A percentile compares a stretch with the other conserved stretches of the same genome.
phyloP scores from a whole-genome alignment of 441 rosid species.

The Theobroma grandiflorum region DNA sequence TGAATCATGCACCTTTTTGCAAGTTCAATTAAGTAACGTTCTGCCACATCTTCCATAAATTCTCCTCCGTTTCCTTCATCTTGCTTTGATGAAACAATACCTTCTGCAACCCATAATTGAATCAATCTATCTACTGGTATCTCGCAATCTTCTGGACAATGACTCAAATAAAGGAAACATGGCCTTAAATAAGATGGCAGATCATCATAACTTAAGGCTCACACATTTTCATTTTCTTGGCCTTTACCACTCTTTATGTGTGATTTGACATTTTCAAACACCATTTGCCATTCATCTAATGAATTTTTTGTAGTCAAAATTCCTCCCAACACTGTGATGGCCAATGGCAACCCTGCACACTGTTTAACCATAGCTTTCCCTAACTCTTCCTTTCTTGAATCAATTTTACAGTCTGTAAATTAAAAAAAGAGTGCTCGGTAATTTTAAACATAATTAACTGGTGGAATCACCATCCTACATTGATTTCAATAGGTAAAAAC shows the following conservation, averaged over 20 bases:
- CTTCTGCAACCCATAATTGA: conserved; percentile 39
- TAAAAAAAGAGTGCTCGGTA: not conserved
- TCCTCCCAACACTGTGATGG: conserved; percentile 24
- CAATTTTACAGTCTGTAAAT: not conserved
- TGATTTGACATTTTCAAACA: not conserved
- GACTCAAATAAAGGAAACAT: conserved; percentile 44
- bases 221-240: not conserved
- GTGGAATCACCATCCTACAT: conserved; percentile 35
- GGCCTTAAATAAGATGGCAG: conserved; percentile 33
- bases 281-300: not conserved
- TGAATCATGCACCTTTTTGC: conserved; percentile 43
- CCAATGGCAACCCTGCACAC: conserved; percentile 26
- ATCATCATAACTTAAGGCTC: not conserved
- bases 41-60: conserved; percentile 39
- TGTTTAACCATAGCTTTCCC: conserved; percentile 18
- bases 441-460: too few species aligned
- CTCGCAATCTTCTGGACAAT: conserved; percentile 35
- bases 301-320: not conserved
- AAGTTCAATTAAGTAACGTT: conserved; percentile 40
- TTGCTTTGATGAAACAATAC: conserved; percentile 24
- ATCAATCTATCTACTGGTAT: conserved; percentile 15
- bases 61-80: conserved; percentile 11
- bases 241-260: not conserved
- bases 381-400: conserved; percentile 13
- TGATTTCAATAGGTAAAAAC: too few species aligned